These are phyloP conservation scores for Pythium graminicola DNA, from an alignment of 352 stramenopile species.

Conservation along the genomic window DNA sequence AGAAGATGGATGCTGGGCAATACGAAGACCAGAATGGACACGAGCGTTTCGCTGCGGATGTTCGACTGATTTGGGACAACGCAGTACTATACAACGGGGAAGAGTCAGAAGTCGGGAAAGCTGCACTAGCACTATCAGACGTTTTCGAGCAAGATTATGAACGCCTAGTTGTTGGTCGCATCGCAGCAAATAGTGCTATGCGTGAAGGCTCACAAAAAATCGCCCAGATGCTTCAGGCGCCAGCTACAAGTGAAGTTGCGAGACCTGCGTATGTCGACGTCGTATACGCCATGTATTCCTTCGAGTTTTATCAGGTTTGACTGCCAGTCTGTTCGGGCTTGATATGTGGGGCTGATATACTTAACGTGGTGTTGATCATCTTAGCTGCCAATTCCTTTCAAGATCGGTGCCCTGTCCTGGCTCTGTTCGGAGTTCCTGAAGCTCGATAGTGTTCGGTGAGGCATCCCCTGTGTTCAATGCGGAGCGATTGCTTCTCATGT, in stretches of 20 bases:
- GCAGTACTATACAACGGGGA: slow-evolving; percentile 70
- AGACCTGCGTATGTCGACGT: slow-evolving; percentile 44
- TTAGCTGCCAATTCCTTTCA: slow-evolving; percentile 27
- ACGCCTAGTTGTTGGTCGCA: slow-evolving; percentile 53
- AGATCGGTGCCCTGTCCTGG: slow-evolving; percentile 29
- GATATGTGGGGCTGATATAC: neutral
- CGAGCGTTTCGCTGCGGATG: slow-evolving; percentile 61
- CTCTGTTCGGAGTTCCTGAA: slow-evolving; percentile 27
- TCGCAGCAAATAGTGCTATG: slow-evolving; percentile 49
- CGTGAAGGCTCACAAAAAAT: slow-evolving; percentile 34
- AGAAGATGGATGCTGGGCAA: slow-evolving; percentile 56
- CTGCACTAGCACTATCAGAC: slow-evolving; percentile 62
- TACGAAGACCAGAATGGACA: slow-evolving; percentile 61
- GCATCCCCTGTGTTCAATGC: neutral
- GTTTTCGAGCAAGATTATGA: slow-evolving; percentile 81
- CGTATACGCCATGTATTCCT: slow-evolving; percentile 61
- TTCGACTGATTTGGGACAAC: slow-evolving; percentile 85
- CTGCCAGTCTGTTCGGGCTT: neutral
- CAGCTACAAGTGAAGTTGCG: slow-evolving; percentile 19
- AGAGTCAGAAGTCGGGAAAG: slow-evolving; percentile 65
- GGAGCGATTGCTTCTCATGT: neutral
- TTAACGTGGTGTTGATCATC: neutral
- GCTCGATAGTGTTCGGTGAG: slow-evolving; percentile 27
- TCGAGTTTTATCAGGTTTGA: slow-evolving; percentile 59
- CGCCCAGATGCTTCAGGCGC: neutral